These are phyloP conservation scores for Saccharomyces paradoxus DNA, from an alignment of 805 yeast genomes.

Conservation along the genomic window DNA sequence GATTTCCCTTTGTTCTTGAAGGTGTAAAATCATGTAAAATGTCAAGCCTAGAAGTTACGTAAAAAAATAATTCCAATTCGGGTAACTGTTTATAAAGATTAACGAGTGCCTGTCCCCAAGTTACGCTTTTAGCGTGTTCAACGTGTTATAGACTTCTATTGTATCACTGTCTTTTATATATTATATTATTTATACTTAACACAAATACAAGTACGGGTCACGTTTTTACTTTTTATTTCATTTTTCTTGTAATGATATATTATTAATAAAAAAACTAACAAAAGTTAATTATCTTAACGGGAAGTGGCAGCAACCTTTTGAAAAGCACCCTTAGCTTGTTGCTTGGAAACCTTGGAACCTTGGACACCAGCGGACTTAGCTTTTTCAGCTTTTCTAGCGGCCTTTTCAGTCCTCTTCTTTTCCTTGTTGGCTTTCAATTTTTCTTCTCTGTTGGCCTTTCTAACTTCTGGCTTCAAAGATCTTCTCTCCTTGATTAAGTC, in stretches of 20 bases:
- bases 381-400: constrained; percentile 90
- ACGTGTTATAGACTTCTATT: background rate
- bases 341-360: constrained; percentile 80
- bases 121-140: background rate
- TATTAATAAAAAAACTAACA: background rate
- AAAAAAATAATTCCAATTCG: background rate
- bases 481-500: constrained; percentile 98
- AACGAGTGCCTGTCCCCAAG: too few relatives aligned
- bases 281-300: constrained; percentile 51
- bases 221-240: background rate
- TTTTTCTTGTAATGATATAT: background rate
- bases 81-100: background rate
- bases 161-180: background rate
- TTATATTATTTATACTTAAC: background rate
- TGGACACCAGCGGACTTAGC: constrained; percentile 73
- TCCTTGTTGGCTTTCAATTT: constrained; percentile 78
- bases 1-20: background rate
- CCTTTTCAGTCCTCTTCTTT: constrained; percentile 85
- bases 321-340: constrained; percentile 96
- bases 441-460: constrained; percentile 95
- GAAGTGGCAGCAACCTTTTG: constrained; percentile 94
- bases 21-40: background rate
- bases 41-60: background rate
- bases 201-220: background rate
- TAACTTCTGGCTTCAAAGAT: constrained; percentile 88